Evolutionary conservation across 2,329 filamentous ascomycete species (phyloP).

Genomic region (Pseudogymnoascus sp.): DNA sequence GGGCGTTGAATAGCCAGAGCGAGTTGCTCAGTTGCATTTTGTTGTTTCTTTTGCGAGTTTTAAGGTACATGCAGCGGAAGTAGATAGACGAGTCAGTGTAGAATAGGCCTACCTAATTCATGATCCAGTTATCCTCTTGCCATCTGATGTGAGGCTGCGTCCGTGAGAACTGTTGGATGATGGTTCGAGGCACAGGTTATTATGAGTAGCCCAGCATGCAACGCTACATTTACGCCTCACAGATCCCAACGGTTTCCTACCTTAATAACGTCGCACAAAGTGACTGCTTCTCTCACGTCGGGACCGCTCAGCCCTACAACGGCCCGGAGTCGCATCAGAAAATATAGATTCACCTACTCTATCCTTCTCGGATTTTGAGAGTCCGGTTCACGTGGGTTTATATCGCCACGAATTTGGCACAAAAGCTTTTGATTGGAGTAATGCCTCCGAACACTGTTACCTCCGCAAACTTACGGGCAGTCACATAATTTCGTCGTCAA

Average conservation of each 20-base stretch:
- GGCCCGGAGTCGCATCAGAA: neutral
- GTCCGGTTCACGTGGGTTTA: neutral
- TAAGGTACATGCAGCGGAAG: conserved; percentile 2
- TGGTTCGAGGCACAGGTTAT: neutral
- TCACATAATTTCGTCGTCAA: conserved; percentile 2
- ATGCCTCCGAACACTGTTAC: neutral
- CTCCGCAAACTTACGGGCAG: neutral
- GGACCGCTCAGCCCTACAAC: neutral
- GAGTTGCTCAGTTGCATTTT: neutral
- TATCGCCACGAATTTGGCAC: neutral
- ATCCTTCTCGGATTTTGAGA: neutral
- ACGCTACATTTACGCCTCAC: conserved; percentile 3
- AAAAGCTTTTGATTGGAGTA: neutral
- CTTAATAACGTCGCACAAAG: neutral
- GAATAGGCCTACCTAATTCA: conserved; percentile 7
- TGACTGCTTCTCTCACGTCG: neutral
- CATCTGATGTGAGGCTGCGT: neutral
- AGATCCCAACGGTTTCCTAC: conserved; percentile 6
- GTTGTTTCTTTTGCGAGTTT: conserved; percentile 7
- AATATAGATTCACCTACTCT: neutral
- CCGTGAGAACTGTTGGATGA: neutral
- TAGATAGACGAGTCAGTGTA: conserved; percentile 6
- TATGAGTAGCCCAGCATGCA: neutral
- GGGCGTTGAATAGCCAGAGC: neutral
- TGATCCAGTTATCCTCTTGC: conserved; percentile 2